These are phyloP conservation scores for Boletus rubescentipes DNA, from an alignment of 768 basidiomycete genomes.

Conservation along the genomic window DNA sequence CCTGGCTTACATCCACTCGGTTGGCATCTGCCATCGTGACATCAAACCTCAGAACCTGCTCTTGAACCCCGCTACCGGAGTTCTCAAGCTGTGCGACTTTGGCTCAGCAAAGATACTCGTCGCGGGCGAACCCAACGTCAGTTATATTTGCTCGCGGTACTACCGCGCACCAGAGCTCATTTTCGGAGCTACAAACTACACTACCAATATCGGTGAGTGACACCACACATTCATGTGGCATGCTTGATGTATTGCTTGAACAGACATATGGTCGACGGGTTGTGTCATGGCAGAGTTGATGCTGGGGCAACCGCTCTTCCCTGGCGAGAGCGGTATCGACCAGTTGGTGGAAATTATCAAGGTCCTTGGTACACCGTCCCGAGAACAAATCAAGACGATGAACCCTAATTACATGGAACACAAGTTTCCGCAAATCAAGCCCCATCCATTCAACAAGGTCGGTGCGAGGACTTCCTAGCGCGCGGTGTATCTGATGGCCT, in stretches of 20 bases:
- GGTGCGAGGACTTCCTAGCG: conserved; percentile 3
- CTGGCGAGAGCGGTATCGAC: conserved; percentile 98
- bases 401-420: conserved; percentile 99
- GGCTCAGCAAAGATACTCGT: conserved; percentile 98
- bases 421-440: conserved; percentile 99
- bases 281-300: conserved; percentile 99
- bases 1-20: conserved; percentile 97
- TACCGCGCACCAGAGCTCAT: conserved; percentile 99
- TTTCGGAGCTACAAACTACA: conserved; percentile 99
- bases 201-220: conserved; percentile 91
- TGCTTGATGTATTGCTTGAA: conserved; percentile 6
- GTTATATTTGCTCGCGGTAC: conserved; percentile 99
- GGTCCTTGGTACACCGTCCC: conserved; percentile 95
- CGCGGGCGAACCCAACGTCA: conserved; percentile 97
- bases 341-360: conserved; percentile 99
- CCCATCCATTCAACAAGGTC: conserved; percentile 98
- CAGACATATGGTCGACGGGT: conserved; percentile 99
- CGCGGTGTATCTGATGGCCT: conserved; percentile 14
- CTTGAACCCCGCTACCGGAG: conserved; percentile 93
- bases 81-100: conserved; percentile 98
- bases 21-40: conserved; percentile 99
- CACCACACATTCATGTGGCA: background rate
- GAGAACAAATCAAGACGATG: conserved; percentile 99
- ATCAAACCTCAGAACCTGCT: conserved; percentile 99
- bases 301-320: conserved; percentile 98